Base-by-base conservation (phyloP, 169 alveolate species). In the Plasmodium berghei region DNA sequence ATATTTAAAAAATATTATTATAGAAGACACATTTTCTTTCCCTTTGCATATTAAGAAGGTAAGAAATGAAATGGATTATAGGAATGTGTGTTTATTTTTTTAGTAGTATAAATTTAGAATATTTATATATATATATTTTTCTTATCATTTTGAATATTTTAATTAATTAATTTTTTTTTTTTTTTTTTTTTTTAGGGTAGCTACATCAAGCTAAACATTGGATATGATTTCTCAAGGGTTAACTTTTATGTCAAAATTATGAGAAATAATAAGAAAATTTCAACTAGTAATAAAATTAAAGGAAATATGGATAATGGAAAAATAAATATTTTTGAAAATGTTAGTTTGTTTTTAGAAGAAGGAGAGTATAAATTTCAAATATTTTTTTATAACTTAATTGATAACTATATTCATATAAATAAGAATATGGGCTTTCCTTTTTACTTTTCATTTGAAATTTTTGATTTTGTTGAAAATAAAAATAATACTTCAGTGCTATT, bases 321-420 rank as follows among this genome's bases (percentile, higher is more conserved):
- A 24, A 26, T 77, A 16, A 77, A 77, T 58, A 64, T 56, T n/a
- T 77, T 77, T 77, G 89, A 77, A 22, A 77, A 64, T 48, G 52
- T 77, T 63, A 77, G 89, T 24, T 34, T 77, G 16, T 77, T 52
- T 55, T 52, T 77, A 48, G 89, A 77, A 48, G 49, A 77, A 52
- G 89, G 89, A 64, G 58, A 22, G 12, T 77, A 77, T 70, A 24
- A 42, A 49, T 42, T 77, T 22, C 61, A 77, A 42, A 77, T 77
- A 49, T 20, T 3, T 26, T 16, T 66, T 9, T 49, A 63, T 40
- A 70, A 46, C 20, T 28, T 49, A 20, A 77, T 22, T 46, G 89
- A 46, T 49, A 52, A 77, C 14, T n/a, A 28, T 67, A 8, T 28
- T 63, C 26, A 58, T 56, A 42, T 73, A 73, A 48, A 42, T 42